Evolutionary conservation across 805 yeast genomes (phyloP), one percentile per base, ranked within the genome.

Genomic region (Lipomyces yamadae): DNA sequence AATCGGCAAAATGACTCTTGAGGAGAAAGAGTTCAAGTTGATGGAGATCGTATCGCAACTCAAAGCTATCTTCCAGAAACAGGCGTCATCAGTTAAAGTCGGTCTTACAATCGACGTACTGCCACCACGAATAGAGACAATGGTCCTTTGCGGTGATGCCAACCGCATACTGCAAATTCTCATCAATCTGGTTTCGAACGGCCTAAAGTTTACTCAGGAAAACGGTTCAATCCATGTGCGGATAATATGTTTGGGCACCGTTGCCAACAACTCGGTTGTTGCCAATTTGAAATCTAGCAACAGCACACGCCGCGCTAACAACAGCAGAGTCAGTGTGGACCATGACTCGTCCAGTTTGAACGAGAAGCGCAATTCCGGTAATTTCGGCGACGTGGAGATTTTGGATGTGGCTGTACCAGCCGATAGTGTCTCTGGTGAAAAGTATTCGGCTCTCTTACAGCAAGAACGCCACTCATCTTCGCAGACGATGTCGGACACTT

Each of bases 141-240:
- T 90, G 82, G 84, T 91, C 1, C 78, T 94, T 6, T 86, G 82
- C 78, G 98, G 97, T 1, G 99, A 94, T 77, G 86, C 95, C 7
- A 92, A 92, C 77, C 82, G 98, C 75, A 90, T 95, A 54, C 86
- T 91, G 64, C 99, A 94, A 77, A 89, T 95, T 60, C 88, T 94
- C 5, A 92, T 94, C 93, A 95, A 95, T 74, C 81, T 95, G 63
- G 95, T 94, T 8, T 89, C 96, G 18, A 94, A 95, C 78, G 88
- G 97, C 0, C 81, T 95, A 73, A 95, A 95, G 76, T 95, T 95
- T 74, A 93, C 98, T 0, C 97, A 97, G 0, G 89, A 87, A 18
- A 72, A 73, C 37, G 80, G 81, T 7, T 45, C 69, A 2, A 76
- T 79, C 2, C 65, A 72, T 1, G 76, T 75, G 30, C 70, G 70